phyloP scores from a whole-genome alignment of 1,139 yeast genomes.

The Pichia sp. region DNA sequence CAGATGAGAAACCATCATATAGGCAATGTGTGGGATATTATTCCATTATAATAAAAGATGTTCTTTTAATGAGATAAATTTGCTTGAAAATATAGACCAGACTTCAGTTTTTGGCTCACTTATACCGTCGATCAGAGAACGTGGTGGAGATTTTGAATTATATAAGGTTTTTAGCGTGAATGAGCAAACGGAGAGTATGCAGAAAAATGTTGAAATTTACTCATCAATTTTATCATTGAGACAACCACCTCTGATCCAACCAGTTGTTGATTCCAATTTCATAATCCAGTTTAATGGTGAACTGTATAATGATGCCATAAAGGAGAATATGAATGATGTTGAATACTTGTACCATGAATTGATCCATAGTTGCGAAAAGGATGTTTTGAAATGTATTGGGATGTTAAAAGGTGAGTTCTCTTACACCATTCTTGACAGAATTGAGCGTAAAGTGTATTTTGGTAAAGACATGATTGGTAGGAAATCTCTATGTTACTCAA shows the following conservation, averaged over 20 bases:
- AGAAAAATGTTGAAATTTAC: conserved; percentile 20
- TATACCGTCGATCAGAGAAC: conserved; percentile 35
- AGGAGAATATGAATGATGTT: conserved; percentile 40
- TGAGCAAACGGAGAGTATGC: neutral
- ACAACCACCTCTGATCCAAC: conserved; percentile 71
- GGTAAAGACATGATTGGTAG: conserved; percentile 83
- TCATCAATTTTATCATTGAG: conserved; percentile 76
- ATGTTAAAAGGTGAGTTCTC: conserved; percentile 78
- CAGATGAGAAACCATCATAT: too few species aligned
- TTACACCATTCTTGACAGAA: conserved; percentile 38
- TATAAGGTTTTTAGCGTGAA: conserved; percentile 4
- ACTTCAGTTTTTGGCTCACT: conserved; percentile 22
- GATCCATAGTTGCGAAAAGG: conserved; percentile 15
- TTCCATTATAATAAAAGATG: conserved; percentile 17
- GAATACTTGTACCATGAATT: conserved; percentile 28
- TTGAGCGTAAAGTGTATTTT: conserved; percentile 43
- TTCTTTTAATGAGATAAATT: neutral
- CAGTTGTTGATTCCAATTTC: conserved; percentile 34
- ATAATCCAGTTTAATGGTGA: conserved; percentile 83
- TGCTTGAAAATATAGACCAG: neutral
- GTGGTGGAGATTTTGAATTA: conserved; percentile 48
- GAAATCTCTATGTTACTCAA: conserved; percentile 53
- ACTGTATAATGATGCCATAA: conserved; percentile 53
- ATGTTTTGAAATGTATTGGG: conserved; percentile 29
- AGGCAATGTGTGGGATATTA: conserved; percentile 37